Evolutionary conservation across 345 rosid genomes (phyloP).

Genomic region (Aurinia saxatilis): DNA sequence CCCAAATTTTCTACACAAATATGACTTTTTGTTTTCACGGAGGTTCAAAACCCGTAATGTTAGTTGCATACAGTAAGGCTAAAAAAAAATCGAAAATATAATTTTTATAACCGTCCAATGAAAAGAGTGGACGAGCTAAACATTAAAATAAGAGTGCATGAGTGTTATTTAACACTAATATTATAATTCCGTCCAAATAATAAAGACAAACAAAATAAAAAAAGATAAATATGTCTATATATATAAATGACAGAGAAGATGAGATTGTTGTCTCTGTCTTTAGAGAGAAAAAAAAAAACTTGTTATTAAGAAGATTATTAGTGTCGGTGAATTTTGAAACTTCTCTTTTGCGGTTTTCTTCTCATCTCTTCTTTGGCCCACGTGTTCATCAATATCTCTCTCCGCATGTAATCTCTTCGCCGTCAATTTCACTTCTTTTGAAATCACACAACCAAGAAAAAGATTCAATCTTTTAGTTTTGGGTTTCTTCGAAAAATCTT

Average conservation of each 20-base stretch:
- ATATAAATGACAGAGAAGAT: constrained; percentile 25
- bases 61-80: background rate
- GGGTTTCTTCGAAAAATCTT: too few species aligned
- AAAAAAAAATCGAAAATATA: background rate
- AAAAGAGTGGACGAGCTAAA: constrained; percentile 20
- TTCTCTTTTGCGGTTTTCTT: constrained; percentile 24
- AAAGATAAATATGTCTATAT: constrained; percentile 10
- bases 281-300: background rate
- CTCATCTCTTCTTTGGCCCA: constrained; percentile 31
- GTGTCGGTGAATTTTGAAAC: constrained; percentile 34
- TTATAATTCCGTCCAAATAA: constrained; percentile 24
- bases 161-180: constrained; percentile 16
- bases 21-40: too few species aligned
- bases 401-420: constrained; percentile 35
- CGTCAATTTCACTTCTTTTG: constrained; percentile 19
- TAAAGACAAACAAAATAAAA: constrained; percentile 12
- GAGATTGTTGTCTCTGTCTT: constrained; percentile 34
- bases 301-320: constrained; percentile 11
- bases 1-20: too few species aligned
- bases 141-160: constrained; percentile 23
- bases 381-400: constrained; percentile 24
- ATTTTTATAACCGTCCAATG: constrained; percentile 9
- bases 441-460: too few species aligned
- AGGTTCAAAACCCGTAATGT: too few species aligned
- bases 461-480: too few species aligned